These are phyloP conservation scores for Elsinoe batatas DNA, from an alignment of 2,329 filamentous ascomycete genomes.

Conservation along the genomic window DNA sequence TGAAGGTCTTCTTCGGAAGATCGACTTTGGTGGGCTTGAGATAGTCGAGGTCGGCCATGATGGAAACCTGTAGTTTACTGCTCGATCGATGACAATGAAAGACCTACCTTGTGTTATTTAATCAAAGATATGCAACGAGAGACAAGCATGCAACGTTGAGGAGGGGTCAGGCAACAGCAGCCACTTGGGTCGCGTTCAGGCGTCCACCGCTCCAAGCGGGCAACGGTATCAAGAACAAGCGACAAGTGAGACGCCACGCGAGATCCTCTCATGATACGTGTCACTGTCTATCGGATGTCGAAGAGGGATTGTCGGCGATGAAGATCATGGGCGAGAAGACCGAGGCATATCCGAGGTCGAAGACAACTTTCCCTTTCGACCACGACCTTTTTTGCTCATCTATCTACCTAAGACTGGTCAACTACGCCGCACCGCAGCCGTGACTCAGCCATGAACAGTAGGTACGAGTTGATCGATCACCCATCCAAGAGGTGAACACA, in stretches of 20 bases:
- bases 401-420: not conserved
- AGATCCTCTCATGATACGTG: not conserved
- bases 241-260: not conserved
- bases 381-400: not conserved
- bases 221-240: not conserved
- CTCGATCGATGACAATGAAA: not conserved
- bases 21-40: not conserved
- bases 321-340: too few species aligned
- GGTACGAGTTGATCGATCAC: not conserved
- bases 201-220: not conserved
- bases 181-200: not conserved
- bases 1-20: constrained; percentile 9
- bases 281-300: too few species aligned
- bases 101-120: not conserved
- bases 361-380: not conserved
- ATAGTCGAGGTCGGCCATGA: not conserved
- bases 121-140: not conserved
- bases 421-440: not conserved
- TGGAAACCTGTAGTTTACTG: not conserved
- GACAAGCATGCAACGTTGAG: not conserved
- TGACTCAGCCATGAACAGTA: not conserved
- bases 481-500: too few species aligned
- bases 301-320: too few species aligned
- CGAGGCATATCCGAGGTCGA: too few species aligned
- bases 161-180: constrained; percentile 1